A percentile compares a stretch with the other conserved stretches of the same genome.
phyloP scores from a whole-genome alignment of 352 stramenopile species.

The Phytopythium chamaehyphon region DNA sequence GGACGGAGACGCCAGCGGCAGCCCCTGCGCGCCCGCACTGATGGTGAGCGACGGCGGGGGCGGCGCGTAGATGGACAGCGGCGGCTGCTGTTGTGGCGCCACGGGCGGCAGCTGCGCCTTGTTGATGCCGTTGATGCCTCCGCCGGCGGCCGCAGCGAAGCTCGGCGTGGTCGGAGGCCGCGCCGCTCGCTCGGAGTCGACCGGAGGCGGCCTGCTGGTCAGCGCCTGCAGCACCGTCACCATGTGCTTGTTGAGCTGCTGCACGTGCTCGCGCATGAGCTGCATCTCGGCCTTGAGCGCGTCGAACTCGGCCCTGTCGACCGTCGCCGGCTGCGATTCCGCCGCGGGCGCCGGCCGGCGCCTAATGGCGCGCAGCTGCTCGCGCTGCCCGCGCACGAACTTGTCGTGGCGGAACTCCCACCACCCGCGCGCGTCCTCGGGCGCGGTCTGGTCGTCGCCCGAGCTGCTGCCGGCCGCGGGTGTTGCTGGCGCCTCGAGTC shows the following conservation, averaged over 20 bases:
- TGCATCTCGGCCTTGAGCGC: conserved; percentile 55
- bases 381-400: conserved; percentile 62
- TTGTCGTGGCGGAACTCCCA: conserved; percentile 88
- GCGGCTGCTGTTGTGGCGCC: conserved; percentile 12
- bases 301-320: conserved; percentile 72
- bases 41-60: conserved; percentile 6
- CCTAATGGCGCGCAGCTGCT: conserved; percentile 77
- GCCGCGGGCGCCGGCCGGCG: conserved; percentile 21
- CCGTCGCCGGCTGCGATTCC: conserved; percentile 14
- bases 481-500: no score
- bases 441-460: conserved; percentile 24
- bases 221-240: conserved; percentile 51
- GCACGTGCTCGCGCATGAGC: conserved; percentile 56
- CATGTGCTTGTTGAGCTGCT: conserved; percentile 68
- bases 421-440: conserved; percentile 29
- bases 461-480: not conserved
- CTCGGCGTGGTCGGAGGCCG: conserved; percentile 6
- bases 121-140: not conserved
- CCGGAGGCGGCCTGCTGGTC: conserved; percentile 13
- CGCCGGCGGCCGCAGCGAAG: not conserved
- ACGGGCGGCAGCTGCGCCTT: conserved; percentile 3
- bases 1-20: not conserved
- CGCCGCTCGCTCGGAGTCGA: conserved; percentile 10
- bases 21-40: conserved; percentile 1
- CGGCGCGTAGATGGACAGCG: conserved; percentile 3